Percentiles rank a stretch among this genome's conserved stretches.
phyloP scores from a whole-genome alignment of 495 filamentous ascomycete species.

The Rhypophila decipiens region DNA sequence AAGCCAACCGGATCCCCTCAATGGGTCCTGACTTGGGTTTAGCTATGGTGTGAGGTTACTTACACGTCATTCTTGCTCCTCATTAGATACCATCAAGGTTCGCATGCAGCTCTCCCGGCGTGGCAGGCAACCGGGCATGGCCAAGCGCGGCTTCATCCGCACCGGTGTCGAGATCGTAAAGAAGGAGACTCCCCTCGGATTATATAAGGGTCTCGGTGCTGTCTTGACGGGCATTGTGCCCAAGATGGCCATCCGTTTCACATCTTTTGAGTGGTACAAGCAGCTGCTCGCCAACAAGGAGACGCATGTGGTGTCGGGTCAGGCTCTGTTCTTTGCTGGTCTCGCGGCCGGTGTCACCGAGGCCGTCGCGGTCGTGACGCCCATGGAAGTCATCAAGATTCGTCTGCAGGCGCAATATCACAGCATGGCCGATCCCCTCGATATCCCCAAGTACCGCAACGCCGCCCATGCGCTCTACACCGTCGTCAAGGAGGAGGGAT shows the following conservation, averaged over 20 bases:
- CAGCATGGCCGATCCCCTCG: conserved; percentile 83
- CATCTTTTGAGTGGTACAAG: conserved; percentile 95
- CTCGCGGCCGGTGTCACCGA: conserved; percentile 91
- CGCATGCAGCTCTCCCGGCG: conserved; percentile 97
- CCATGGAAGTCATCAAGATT: conserved; percentile 99
- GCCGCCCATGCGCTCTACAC: conserved; percentile 94
- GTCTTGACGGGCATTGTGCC: conserved; percentile 95
- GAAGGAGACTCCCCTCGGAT: conserved; percentile 80
- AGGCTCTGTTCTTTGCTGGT: conserved; percentile 82
- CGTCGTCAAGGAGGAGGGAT: conserved; percentile 83
- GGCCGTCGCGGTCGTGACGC: conserved; percentile 90
- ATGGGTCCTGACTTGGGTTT: background rate
- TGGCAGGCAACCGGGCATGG: conserved; percentile 71
- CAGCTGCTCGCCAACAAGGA: conserved; percentile 59
- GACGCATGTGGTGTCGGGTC: conserved; percentile 62
- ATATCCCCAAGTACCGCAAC: conserved; percentile 93
- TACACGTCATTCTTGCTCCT: too few relatives aligned
- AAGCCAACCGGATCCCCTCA: background rate
- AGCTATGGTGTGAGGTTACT: too few relatives aligned
- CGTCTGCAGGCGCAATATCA: conserved; percentile 96
- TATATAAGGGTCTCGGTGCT: conserved; percentile 95
- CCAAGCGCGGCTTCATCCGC: conserved; percentile 77
- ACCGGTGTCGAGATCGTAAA: conserved; percentile 84
- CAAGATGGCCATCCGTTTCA: conserved; percentile 99
- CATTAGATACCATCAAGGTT: conserved; percentile 88